Conservation (phyloP, 106 monocot species). For the Dactylorhiza incarnata region DNA sequence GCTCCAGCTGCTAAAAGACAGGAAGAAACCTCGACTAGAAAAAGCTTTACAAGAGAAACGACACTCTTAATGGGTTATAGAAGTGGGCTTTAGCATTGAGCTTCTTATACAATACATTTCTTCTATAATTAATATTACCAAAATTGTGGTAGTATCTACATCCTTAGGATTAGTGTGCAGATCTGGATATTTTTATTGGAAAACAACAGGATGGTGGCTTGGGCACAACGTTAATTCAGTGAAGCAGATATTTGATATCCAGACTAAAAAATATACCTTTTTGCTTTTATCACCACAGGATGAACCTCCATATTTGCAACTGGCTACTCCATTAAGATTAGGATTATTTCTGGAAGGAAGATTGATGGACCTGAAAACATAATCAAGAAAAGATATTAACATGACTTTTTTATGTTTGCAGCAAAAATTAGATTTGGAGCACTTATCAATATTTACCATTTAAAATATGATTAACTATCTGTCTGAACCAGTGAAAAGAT, state of each 20-base stretch:
- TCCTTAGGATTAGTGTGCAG: neutral
- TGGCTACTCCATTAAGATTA: neutral
- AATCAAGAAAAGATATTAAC: neutral
- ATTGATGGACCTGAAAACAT: constrained; percentile 7
- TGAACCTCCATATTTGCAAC: neutral
- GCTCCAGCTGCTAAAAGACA: too few species aligned
- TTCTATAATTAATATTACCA: neutral
- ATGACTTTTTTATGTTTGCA: neutral
- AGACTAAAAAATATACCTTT: constrained; percentile 4
- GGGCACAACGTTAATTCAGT: neutral
- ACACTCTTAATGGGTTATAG: too few species aligned
- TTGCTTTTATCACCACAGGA: neutral
- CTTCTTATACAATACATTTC: too few species aligned
- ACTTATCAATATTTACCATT: neutral
- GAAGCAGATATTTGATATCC: neutral
- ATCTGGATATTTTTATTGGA: neutral
- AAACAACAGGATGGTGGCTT: neutral
- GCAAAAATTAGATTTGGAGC: neutral
- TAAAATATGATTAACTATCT: too few species aligned
- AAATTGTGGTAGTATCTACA: neutral
- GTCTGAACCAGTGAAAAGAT: too few species aligned
- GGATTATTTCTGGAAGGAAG: constrained; percentile 2
- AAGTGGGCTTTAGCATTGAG: too few species aligned
- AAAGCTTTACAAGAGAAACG: too few species aligned
- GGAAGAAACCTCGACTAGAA: too few species aligned